phyloP scores from a whole-genome alignment of 2,329 filamentous ascomycete genomes.

The Xylaria sp. region DNA sequence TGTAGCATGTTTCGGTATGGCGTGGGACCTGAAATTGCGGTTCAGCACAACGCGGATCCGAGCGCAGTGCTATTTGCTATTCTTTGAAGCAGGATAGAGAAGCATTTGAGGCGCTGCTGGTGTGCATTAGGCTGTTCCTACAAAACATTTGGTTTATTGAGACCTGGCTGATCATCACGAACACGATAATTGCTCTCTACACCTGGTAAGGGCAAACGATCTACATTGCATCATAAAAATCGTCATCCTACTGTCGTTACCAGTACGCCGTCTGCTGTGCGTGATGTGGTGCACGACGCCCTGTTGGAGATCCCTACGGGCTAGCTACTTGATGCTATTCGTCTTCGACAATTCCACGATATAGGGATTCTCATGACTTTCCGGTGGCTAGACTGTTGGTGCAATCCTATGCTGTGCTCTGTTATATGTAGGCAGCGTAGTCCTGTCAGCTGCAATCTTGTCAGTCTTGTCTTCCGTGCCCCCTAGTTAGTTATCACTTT shows the following conservation, averaged over 20 bases:
- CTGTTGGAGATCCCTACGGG: slow-evolving; percentile 14
- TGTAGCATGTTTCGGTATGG: slow-evolving; percentile 35
- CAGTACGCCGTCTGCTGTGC: slow-evolving; percentile 23
- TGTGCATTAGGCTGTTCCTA: slow-evolving; percentile 37
- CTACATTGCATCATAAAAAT: slow-evolving; percentile 32
- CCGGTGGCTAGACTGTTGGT: slow-evolving; percentile 24
- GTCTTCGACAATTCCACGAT: slow-evolving; percentile 4
- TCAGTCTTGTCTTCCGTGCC: slow-evolving; percentile 31
- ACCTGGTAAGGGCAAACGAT: slow-evolving; percentile 15
- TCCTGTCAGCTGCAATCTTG: slow-evolving; percentile 36
- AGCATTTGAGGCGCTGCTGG: slow-evolving; percentile 30
- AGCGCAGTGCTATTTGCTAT: slow-evolving; percentile 20
- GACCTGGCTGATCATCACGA: slow-evolving; percentile 22
- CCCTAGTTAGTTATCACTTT: slow-evolving; percentile 19
- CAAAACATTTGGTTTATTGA: slow-evolving; percentile 20
- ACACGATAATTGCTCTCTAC: background rate
- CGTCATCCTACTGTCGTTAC: slow-evolving; percentile 29
- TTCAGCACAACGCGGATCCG: slow-evolving; percentile 27
- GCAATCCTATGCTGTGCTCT: slow-evolving; percentile 23
- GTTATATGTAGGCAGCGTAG: slow-evolving; percentile 4
- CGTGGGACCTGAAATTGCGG: slow-evolving; percentile 28
- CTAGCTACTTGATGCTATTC: slow-evolving; percentile 12
- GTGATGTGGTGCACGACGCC: slow-evolving; percentile 25
- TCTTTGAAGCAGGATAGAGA: slow-evolving; percentile 23
- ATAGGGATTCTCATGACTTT: slow-evolving; percentile 11